Percentiles rank a stretch among this genome's conserved stretches.
Conservation (phyloP, 2,329 filamentous ascomycete genomes). For the Boeremia exigua region DNA sequence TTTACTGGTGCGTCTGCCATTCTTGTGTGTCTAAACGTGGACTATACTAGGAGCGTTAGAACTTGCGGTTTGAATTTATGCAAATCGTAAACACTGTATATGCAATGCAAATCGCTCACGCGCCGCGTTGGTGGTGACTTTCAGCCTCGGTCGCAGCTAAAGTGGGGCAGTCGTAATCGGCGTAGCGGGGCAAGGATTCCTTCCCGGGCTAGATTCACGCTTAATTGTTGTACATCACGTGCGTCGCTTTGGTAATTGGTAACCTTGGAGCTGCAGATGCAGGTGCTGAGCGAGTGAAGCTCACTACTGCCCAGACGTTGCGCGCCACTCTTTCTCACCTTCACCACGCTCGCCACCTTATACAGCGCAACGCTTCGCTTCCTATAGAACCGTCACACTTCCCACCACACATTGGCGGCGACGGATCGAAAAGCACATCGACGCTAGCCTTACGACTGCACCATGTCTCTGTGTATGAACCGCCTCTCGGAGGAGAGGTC, state of each 20-base stretch:
- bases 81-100: constrained; percentile 1
- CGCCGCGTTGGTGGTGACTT: constrained; percentile 7
- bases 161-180: constrained; percentile 8
- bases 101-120: constrained; percentile 15
- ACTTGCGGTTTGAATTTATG: neutral
- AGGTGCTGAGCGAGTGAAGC: constrained; percentile 16
- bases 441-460: constrained; percentile 2
- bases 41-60: neutral
- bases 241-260: neutral
- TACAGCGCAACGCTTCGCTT: constrained; percentile 9
- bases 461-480: constrained; percentile 88
- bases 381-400: neutral
- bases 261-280: neutral
- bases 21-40: neutral
- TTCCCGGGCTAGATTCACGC: constrained; percentile 13
- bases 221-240: constrained; percentile 32
- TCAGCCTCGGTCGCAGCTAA: constrained; percentile 34
- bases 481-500: constrained; percentile 57
- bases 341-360: constrained; percentile 18
- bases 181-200: constrained; percentile 12
- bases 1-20: constrained; percentile 36
- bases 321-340: constrained; percentile 21
- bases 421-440: neutral
- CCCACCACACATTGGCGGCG: neutral
- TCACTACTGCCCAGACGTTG: constrained; percentile 17